Evolutionary conservation across 495 filamentous ascomycete genomes (phyloP).

Genomic region (Lophiostoma macrostomum): DNA sequence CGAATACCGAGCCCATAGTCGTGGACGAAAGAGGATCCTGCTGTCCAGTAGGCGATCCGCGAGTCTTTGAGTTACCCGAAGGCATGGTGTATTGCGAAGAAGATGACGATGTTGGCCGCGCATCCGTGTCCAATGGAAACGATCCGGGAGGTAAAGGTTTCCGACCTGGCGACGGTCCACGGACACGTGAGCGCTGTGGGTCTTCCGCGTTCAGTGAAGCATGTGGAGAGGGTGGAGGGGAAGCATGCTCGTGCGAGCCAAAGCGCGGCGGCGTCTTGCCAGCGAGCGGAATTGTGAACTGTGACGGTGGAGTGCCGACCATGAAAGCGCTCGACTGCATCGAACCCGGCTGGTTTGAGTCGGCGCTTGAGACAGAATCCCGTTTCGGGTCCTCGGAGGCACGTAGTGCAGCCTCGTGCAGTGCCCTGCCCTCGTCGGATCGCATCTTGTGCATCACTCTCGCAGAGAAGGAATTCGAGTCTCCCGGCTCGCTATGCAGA

Average conservation of each 20-base stretch:
- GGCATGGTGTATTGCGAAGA: slow-evolving; percentile 27
- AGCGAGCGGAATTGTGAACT: not conserved
- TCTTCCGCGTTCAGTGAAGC: slow-evolving; percentile 4
- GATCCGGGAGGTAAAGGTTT: slow-evolving; percentile 11
- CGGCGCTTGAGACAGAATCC: slow-evolving; percentile 20
- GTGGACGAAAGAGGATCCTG: not conserved
- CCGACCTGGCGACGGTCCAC: slow-evolving; percentile 15
- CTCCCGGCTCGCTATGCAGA: slow-evolving; percentile 23
- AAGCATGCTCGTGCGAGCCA: slow-evolving; percentile 6
- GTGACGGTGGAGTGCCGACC: slow-evolving; percentile 10
- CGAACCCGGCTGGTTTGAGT: slow-evolving; percentile 15
- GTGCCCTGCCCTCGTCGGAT: slow-evolving; percentile 65
- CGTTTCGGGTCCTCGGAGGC: slow-evolving; percentile 4
- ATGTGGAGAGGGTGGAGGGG: not conserved
- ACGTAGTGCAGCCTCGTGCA: slow-evolving; percentile 43
- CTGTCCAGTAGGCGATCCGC: slow-evolving; percentile 5
- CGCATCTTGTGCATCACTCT: slow-evolving; percentile 68
- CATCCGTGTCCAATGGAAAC: slow-evolving; percentile 21
- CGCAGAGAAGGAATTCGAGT: slow-evolving; percentile 47
- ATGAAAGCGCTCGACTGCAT: slow-evolving; percentile 11
- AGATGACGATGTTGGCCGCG: slow-evolving; percentile 19
- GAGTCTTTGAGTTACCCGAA: slow-evolving; percentile 12
- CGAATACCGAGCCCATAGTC: not conserved
- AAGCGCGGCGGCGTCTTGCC: slow-evolving; percentile 14
- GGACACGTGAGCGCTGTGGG: slow-evolving; percentile 20